phyloP scores from a whole-genome alignment of 73 alveolate species.

The Blepharisma stoltei region DNA sequence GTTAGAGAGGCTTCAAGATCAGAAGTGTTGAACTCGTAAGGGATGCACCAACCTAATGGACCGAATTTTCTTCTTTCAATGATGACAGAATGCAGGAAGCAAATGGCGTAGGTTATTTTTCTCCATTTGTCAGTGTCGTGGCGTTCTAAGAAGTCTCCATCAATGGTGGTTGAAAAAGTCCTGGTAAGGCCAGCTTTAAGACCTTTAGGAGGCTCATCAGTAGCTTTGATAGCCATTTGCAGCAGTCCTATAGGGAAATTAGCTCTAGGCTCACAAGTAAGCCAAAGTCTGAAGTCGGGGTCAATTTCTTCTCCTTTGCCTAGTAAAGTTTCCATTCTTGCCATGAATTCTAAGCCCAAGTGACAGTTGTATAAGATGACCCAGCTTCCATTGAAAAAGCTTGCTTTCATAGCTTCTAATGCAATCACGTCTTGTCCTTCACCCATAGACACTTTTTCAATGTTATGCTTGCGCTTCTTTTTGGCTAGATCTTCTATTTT shows the following conservation, averaged over 20 bases:
- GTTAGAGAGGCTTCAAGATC: conserved; percentile 98
- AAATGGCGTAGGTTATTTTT: conserved; percentile 88
- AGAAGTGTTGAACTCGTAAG: conserved; percentile 99
- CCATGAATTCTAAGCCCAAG: conserved; percentile 97
- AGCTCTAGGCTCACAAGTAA: conserved; percentile 98
- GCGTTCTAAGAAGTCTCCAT: conserved; percentile 91
- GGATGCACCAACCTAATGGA: conserved; percentile 99
- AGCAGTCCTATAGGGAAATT: conserved; percentile 99
- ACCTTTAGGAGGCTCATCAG: conserved; percentile 99
- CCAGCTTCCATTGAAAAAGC: conserved; percentile 98
- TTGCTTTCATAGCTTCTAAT: conserved; percentile 86
- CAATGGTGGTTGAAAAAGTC: conserved; percentile 97
- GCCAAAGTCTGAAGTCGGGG: conserved; percentile 98
- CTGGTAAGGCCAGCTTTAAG: conserved; percentile 99
- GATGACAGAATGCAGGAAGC: conserved; percentile 98
- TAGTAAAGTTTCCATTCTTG: conserved; percentile 85
- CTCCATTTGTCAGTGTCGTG: conserved; percentile 98
- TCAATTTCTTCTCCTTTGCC: conserved; percentile 93
- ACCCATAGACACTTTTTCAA: conserved; percentile 99
- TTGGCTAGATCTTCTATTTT: conserved; percentile 98
- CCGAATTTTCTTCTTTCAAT: conserved; percentile 97
- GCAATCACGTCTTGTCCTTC: conserved; percentile 99
- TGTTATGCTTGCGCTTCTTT: conserved; percentile 97
- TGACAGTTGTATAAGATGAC: conserved; percentile 98
- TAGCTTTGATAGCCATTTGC: conserved; percentile 98